Base-by-base conservation (phyloP, 2,329 filamentous ascomycete species). In the Penicillium sp. region DNA sequence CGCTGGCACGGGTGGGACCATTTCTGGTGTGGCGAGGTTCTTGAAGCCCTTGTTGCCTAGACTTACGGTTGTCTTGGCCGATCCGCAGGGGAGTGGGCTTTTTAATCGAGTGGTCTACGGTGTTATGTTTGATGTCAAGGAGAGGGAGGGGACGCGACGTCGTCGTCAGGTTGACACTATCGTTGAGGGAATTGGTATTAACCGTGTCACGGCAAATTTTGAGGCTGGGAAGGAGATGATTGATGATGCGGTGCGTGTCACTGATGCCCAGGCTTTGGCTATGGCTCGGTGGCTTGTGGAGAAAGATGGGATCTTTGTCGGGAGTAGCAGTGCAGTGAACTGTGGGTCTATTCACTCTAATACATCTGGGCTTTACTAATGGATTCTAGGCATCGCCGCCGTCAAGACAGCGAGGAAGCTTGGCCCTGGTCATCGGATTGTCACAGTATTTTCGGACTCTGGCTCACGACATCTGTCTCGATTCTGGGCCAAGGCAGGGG, bases 241-340 rank as follows among this genome's bases (percentile, higher is more conserved):
- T 50, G 91, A 97, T 71, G 91, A 97, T 75, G 93, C 94, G 3
- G 86, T 97, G 36, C 84, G 87, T 56, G 91, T 99, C 14, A 90
- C 85, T 3, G 95, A 99, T 73, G 84, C 86, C 47, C 92, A 99
- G 78, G 94, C 94, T 12, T 86, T 90, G 71, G 83, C 82, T 52
- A 99, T 99, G 94, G 94, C 93, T n/a, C 82, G 90, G 60, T 97
- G 91, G 91, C 77, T 99, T 38, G 93, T 97, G 9, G 92, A 97
- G 76, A 88, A 92, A 61, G 94, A 99, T 73, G 94, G 94, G 8
- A 87, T 99, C 50, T 99, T 99, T 68, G 82, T 92, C 38, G 95
- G 94, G 9, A 96, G 92, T 72, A 96, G 91, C 72, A 96, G 89
- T 73, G 89, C 92, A n/a, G 93, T 99, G 50, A 99, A 99, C 73